A percentile compares a stretch with the other conserved stretches of the same genome.
phyloP scores from a whole-genome alignment of 768 basidiomycete species.

The Agaricus bisporus region DNA sequence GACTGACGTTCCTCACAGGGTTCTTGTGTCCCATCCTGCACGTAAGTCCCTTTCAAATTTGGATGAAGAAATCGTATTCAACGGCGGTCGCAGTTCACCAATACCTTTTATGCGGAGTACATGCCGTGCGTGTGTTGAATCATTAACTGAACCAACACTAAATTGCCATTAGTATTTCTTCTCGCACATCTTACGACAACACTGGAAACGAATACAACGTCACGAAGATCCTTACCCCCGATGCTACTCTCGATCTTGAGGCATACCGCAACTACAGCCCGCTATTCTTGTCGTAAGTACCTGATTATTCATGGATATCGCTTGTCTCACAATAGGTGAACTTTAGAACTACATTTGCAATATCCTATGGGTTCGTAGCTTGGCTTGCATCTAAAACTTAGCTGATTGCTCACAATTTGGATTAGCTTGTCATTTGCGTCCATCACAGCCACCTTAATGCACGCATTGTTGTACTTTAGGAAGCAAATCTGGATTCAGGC shows the following conservation, averaged over 20 bases:
- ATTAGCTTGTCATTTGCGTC: conserved; percentile 59
- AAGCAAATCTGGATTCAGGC: conserved; percentile 69
- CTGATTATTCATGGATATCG: not conserved
- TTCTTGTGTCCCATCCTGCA: conserved; percentile 54
- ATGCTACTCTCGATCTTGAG: conserved; percentile 44
- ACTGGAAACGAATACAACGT: conserved; percentile 52
- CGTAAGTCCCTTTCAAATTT: conserved; percentile 19
- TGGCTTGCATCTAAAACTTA: not conserved
- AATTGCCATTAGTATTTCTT: conserved; percentile 37
- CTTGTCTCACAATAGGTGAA: not conserved
- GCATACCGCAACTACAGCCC: conserved; percentile 53
- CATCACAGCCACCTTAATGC: conserved; percentile 66
- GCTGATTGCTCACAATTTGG: conserved; percentile 40
- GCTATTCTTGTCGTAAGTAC: conserved; percentile 44
- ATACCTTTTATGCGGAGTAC: conserved; percentile 48
- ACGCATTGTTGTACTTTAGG: conserved; percentile 65
- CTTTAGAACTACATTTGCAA: conserved; percentile 52
- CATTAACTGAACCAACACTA: not conserved
- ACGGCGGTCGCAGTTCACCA: conserved; percentile 39
- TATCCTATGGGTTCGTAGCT: conserved; percentile 51
- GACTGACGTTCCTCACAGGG: conserved; percentile 25
- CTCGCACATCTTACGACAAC: conserved; percentile 58
- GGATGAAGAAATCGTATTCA: not conserved
- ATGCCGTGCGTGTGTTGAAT: conserved; percentile 38
- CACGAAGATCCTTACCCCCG: conserved; percentile 42